phyloP scores from a whole-genome alignment of 495 filamentous ascomycete species.

The Aspergillus saccharolyticus region DNA sequence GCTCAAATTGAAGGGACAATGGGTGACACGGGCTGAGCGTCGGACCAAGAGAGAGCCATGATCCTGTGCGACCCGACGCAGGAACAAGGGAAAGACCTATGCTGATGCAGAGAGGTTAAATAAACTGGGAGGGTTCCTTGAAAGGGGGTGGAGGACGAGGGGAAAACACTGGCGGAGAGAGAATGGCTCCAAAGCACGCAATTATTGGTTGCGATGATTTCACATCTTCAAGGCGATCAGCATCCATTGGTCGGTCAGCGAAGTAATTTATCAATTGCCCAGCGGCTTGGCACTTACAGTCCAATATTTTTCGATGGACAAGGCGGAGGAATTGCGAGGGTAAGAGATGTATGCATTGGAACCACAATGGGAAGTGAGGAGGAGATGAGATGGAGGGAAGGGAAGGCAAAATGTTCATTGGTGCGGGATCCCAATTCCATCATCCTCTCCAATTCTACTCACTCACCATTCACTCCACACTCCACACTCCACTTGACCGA shows the following conservation, averaged over 20 bases:
- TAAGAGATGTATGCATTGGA: background rate
- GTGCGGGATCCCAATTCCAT: background rate
- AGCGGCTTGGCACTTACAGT: background rate
- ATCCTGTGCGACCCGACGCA: conserved; percentile 4
- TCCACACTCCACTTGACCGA: too few relatives aligned
- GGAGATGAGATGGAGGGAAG: background rate
- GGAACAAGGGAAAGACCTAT: background rate
- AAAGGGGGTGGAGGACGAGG: background rate
- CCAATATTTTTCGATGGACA: too few relatives aligned
- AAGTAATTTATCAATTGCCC: background rate
- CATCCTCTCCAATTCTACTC: too few relatives aligned
- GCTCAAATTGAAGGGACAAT: background rate
- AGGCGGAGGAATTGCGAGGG: too few relatives aligned
- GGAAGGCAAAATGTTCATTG: background rate
- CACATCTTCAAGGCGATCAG: conserved; percentile 5
- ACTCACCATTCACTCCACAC: too few relatives aligned
- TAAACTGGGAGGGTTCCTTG: background rate
- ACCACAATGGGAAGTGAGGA: background rate
- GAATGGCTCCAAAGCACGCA: conserved; percentile 18
- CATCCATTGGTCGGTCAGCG: background rate
- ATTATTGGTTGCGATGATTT: conserved; percentile 20
- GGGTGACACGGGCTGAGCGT: background rate
- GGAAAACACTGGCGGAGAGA: background rate
- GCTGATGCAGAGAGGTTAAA: background rate
- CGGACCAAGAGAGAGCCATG: background rate